Conservation (phyloP, 495 filamentous ascomycete genomes). For the Daldinia vernicosa region DNA sequence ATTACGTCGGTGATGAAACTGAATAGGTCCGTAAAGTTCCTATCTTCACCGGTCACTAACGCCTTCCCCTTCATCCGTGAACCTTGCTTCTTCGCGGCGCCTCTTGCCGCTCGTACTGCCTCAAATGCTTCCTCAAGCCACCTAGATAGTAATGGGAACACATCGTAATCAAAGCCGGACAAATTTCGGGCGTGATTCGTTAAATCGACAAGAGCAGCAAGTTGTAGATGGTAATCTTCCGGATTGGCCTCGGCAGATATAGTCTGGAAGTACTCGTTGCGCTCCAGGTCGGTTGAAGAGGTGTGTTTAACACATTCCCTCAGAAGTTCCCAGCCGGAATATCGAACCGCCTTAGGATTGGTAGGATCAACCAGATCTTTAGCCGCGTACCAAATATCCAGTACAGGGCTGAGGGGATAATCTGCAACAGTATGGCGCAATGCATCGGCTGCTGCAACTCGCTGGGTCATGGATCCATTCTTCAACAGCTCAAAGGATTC, state of each 20-base stretch:
- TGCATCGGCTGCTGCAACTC: slow-evolving; percentile 64
- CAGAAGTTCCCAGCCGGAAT: slow-evolving; percentile 69
- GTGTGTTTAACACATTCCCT: slow-evolving; percentile 69
- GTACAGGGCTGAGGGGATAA: slow-evolving; percentile 65
- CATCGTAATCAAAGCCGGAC: slow-evolving; percentile 69
- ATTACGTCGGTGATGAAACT: slow-evolving; percentile 79
- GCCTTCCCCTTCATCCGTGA: slow-evolving; percentile 60
- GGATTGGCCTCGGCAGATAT: slow-evolving; percentile 60
- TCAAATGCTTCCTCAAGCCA: slow-evolving; percentile 67
- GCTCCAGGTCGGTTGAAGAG: slow-evolving; percentile 69
- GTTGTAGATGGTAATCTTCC: slow-evolving; percentile 70
- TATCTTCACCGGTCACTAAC: slow-evolving; percentile 68
- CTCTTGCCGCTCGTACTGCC: slow-evolving; percentile 60
- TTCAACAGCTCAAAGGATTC: slow-evolving; percentile 56
- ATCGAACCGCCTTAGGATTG: slow-evolving; percentile 62
- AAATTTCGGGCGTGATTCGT: slow-evolving; percentile 70
- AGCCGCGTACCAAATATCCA: slow-evolving; percentile 69
- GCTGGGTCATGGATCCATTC: slow-evolving; percentile 58
- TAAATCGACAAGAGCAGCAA: slow-evolving; percentile 68
- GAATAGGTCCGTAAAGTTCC: slow-evolving; percentile 73
- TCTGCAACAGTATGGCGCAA: slow-evolving; percentile 63
- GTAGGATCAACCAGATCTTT: slow-evolving; percentile 69
- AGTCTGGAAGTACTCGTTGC: slow-evolving; percentile 69
- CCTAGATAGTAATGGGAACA: slow-evolving; percentile 64
- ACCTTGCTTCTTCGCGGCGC: slow-evolving; percentile 55